Evolutionary conservation across 345 rosid genomes (phyloP), one percentile per base, ranked within the genome.

Genomic region (Gossypium herbaceum): DNA sequence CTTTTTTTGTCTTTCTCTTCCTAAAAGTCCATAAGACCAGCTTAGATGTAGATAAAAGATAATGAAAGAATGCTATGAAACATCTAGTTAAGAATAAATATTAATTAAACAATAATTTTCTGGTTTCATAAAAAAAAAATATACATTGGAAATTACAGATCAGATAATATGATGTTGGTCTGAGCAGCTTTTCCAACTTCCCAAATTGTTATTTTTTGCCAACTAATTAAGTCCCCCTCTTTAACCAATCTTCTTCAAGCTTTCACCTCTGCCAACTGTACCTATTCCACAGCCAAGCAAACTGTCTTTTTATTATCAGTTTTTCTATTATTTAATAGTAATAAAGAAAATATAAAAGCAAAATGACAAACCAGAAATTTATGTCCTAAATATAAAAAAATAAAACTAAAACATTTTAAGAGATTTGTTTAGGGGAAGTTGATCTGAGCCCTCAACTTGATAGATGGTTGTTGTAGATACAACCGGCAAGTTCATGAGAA

Each of bases 221-320:
- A 77, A 54, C 76, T 54, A 44, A 56, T 56, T 19, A 34, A 50
- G 55, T 13, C 20, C 29, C 22, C 73, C 50, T 1, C 62, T 20
- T 71, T 62, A 69, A 24, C 84, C 81, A 75, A 67, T 73, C 72
- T 57, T 81, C 63, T 81, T 81, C 45, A 83, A 56, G 82, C 82
- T 63, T 51, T 78, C 84, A 64, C 80, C 78, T 34, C 56, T 71
- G 51, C 83, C 85, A 64, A 44, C 79, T 80, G 84, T 56, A 73
- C 89, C 87, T 76, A 74, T 79, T 87, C 87, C 80, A 89, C 91
- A 80, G 88, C 86, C 91, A 87, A 84, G 75, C 90, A 89, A 80
- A 86, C 91, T 87, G 89, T 85, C 81, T 74, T 59, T 82, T 83
- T 78, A 78, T 75, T 72, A 87, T 85, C 88, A 89, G 93, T 78